Conservation (phyloP, 2,329 filamentous ascomycete genomes). For the Neofusicoccum sp. region DNA sequence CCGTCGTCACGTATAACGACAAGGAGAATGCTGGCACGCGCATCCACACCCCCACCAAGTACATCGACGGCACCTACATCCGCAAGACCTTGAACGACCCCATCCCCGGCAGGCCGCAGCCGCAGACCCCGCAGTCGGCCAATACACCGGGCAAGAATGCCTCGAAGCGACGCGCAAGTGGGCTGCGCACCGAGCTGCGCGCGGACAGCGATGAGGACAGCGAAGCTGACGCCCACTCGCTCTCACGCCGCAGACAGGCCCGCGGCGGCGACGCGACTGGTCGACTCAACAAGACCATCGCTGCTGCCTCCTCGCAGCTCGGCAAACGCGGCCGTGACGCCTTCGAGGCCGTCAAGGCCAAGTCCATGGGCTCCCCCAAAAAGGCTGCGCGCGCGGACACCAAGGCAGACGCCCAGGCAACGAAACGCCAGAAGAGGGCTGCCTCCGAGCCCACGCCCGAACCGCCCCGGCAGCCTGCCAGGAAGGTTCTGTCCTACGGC, state of each 20-base stretch:
- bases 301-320: neutral
- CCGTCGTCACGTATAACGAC: conserved; percentile 67
- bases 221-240: neutral
- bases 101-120: neutral
- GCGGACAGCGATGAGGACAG: conserved; percentile 4
- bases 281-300: neutral
- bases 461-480: conserved; percentile 22
- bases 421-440: conserved; percentile 7
- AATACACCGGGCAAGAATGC: neutral
- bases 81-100: conserved; percentile 29
- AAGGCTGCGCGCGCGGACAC: conserved; percentile 49
- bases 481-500: conserved; percentile 30
- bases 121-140: neutral
- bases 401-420: neutral
- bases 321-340: conserved; percentile 34
- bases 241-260: neutral
- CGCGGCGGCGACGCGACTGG: neutral
- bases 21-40: conserved; percentile 64
- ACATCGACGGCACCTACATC: conserved; percentile 31
- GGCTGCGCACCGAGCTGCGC: neutral
- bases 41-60: conserved; percentile 57
- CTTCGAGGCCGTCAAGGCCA: conserved; percentile 41
- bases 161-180: neutral
- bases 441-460: conserved; percentile 10
- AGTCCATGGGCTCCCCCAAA: conserved; percentile 25